A percentile compares a stretch with the other conserved stretches of the same genome.
Conservation (phyloP, 331 rosid genomes). For the Acacia pycnantha region DNA sequence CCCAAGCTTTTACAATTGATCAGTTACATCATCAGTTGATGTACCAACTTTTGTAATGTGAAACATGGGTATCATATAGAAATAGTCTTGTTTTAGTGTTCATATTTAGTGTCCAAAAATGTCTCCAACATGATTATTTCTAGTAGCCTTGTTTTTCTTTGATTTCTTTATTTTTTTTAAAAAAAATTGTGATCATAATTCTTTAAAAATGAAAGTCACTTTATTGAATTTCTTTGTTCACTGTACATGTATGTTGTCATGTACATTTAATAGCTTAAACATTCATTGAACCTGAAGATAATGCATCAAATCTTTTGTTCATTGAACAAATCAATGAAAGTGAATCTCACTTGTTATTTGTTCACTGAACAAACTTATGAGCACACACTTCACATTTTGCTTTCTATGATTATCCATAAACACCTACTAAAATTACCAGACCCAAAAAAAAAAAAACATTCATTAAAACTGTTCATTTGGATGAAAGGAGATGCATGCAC, state of each 20-base stretch:
- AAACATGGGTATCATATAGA: too few relatives aligned
- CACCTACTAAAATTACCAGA: neutral
- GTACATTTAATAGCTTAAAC: neutral
- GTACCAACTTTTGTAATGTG: too few relatives aligned
- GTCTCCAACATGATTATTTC: accelerated
- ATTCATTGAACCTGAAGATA: neutral
- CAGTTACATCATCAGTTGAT: too few relatives aligned
- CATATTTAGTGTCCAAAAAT: too few relatives aligned
- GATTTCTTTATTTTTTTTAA: neutral
- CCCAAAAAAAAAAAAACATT: neutral
- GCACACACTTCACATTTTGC: neutral
- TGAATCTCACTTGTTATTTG: neutral
- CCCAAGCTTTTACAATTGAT: neutral
- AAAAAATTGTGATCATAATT: neutral
- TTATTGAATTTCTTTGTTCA: neutral
- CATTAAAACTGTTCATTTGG: neutral
- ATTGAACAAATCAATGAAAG: neutral
- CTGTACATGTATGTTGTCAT: neutral
- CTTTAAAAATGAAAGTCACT: neutral
- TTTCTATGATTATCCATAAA: neutral
- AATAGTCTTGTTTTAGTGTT: too few relatives aligned
- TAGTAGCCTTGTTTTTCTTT: too few relatives aligned
- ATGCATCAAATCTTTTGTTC: neutral
- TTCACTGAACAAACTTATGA: neutral
- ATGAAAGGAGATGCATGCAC: neutral